Conservation (phyloP, 1,284 basidiomycete species). For the Papiliotrema nemorosa region DNA sequence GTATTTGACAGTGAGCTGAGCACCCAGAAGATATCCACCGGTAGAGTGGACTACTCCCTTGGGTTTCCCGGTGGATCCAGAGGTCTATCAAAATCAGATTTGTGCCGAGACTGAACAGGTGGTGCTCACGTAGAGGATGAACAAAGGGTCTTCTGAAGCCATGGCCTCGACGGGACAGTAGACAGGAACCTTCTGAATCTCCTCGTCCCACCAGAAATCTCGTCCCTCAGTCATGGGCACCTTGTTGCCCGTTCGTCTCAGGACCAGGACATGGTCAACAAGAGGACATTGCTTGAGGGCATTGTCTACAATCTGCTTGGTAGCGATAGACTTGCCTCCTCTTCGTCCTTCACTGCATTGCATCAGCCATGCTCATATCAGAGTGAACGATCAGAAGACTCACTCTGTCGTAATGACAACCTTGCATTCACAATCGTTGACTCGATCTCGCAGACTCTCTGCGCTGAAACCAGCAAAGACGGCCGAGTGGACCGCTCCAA, state of each 20-base stretch:
- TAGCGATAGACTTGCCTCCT: conserved; percentile 92
- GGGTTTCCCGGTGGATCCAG: conserved; percentile 92
- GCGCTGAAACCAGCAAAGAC: conserved; percentile 97
- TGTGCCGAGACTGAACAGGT: not conserved
- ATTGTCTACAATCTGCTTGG: conserved; percentile 83
- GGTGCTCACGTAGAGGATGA: conserved; percentile 86
- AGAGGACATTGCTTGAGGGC: conserved; percentile 79
- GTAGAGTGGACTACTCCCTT: conserved; percentile 97
- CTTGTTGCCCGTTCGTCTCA: conserved; percentile 79
- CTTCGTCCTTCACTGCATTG: conserved; percentile 68
- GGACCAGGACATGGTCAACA: conserved; percentile 88
- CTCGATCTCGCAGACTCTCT: conserved; percentile 92
- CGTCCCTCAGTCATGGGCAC: conserved; percentile 80
- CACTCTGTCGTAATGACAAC: conserved; percentile 89
- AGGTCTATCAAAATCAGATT: conserved; percentile 62
- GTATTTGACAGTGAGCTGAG: conserved; percentile 87
- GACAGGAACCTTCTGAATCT: conserved; percentile 73
- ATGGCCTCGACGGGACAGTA: conserved; percentile 88
- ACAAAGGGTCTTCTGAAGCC: conserved; percentile 88
- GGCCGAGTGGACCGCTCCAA: conserved; percentile 97
- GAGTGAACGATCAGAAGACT: conserved; percentile 8
- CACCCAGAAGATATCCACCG: conserved; percentile 87
- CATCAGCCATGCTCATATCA: not conserved
- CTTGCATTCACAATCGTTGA: conserved; percentile 81
- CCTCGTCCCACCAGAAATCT: conserved; percentile 97